A percentile compares a stretch with the other conserved stretches of the same genome.
These are phyloP conservation scores for Pleurotus cornucopiae DNA, from an alignment of 768 basidiomycete species.

Conservation along the genomic window DNA sequence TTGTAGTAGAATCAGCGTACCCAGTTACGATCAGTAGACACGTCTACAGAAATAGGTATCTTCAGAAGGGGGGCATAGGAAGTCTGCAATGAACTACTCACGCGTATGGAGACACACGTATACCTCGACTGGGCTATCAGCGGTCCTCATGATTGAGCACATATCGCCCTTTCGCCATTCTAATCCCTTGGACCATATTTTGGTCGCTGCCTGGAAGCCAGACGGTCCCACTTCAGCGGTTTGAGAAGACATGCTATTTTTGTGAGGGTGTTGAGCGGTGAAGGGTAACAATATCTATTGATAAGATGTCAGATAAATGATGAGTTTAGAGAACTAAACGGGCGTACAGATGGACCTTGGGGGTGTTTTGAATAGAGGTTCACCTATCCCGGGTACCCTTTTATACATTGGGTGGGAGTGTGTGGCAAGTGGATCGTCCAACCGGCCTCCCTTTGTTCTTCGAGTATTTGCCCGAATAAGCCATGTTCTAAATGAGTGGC, in stretches of 20 bases:
- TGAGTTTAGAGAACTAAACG: background rate
- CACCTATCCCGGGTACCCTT: background rate
- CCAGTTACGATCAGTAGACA: background rate
- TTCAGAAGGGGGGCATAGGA: background rate
- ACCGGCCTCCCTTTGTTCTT: background rate
- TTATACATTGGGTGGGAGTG: no score
- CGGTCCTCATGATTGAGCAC: background rate
- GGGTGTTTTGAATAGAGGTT: background rate
- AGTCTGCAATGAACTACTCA: background rate
- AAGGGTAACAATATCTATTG: background rate
- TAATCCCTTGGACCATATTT: background rate
- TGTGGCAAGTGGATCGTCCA: background rate
- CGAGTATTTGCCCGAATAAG: background rate
- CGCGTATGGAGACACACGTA: background rate
- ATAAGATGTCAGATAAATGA: background rate
- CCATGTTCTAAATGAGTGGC: background rate
- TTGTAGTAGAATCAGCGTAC: background rate
- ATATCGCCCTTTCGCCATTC: background rate
- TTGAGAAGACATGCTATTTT: background rate
- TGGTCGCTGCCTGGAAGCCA: background rate
- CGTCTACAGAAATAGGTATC: background rate
- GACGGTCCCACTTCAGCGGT: background rate
- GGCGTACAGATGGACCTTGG: background rate
- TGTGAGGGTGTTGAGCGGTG: background rate
- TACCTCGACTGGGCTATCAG: background rate